Evolutionary conservation across 331 rosid genomes (phyloP).

Genomic region (Saraca asoca): DNA sequence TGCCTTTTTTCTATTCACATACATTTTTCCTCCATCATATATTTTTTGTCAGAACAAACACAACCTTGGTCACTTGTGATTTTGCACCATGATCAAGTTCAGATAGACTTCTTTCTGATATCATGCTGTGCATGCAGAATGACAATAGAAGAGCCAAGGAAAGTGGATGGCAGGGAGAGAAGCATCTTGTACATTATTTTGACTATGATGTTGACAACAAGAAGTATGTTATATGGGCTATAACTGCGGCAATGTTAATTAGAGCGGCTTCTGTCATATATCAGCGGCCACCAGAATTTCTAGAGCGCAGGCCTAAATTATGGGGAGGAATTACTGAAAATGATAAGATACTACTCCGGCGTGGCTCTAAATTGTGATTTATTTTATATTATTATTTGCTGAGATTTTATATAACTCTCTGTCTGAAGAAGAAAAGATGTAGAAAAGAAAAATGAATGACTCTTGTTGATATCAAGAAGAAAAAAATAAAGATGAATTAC

Average conservation of each 20-base stretch:
- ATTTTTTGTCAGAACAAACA: too few relatives aligned
- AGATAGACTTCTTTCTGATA: constrained; percentile 23
- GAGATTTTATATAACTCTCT: not conserved
- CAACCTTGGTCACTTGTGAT: not conserved
- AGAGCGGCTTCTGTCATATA: constrained; percentile 59
- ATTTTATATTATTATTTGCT: not conserved
- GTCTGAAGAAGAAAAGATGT: not conserved
- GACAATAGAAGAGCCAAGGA: constrained; percentile 76
- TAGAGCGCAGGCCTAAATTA: constrained; percentile 63
- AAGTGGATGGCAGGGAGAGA: constrained; percentile 71
- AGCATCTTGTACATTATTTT: constrained; percentile 63
- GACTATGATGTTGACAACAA: constrained; percentile 53
- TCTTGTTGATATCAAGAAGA: not conserved
- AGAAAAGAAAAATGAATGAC: not conserved
- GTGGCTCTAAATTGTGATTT: constrained; percentile 26
- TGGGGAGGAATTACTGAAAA: constrained; percentile 58
- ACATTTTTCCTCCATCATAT: too few relatives aligned
- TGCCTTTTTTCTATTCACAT: too few relatives aligned
- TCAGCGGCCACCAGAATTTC: constrained; percentile 66
- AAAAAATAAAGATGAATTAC: too few relatives aligned
- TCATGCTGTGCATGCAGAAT: constrained; percentile 52
- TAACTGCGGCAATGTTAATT: constrained; percentile 85
- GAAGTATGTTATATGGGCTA: constrained; percentile 78
- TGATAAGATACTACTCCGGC: constrained; percentile 32
- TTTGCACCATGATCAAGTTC: not conserved